Evolutionary conservation across 495 filamentous ascomycete species (phyloP).

Genomic region (Lichenothelia convexa): DNA sequence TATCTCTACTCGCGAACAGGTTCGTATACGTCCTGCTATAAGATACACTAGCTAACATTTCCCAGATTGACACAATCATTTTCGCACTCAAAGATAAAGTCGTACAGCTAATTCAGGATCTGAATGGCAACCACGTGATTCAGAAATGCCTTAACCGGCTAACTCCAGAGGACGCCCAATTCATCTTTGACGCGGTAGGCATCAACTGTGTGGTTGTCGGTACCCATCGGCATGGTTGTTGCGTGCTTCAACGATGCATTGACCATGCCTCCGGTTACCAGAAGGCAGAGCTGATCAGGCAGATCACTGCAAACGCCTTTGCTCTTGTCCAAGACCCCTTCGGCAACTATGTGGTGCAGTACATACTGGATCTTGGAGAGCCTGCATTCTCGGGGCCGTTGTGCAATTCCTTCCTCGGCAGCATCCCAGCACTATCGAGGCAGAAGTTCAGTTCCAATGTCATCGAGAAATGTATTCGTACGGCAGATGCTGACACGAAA

Average conservation of each 20-base stretch:
- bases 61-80: constrained; percentile 62
- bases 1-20: constrained; percentile 57
- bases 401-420: constrained; percentile 54
- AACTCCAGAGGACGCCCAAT: constrained; percentile 59
- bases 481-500: constrained; percentile 46
- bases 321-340: constrained; percentile 87
- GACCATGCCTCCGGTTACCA: constrained; percentile 85
- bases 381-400: constrained; percentile 66
- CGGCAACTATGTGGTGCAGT: constrained; percentile 96
- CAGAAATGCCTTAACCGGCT: constrained; percentile 97
- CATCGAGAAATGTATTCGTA: constrained; percentile 90
- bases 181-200: constrained; percentile 92
- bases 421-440: constrained; percentile 62
- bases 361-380: constrained; percentile 86
- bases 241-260: constrained; percentile 92
- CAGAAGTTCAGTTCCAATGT: constrained; percentile 99
- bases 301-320: constrained; percentile 69
- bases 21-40: constrained; percentile 1
- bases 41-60: constrained; percentile 4
- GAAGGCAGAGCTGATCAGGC: constrained; percentile 65
- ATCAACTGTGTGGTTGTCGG: constrained; percentile 72
- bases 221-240: constrained; percentile 95
- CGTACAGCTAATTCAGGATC: constrained; percentile 82
- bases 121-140: constrained; percentile 97
- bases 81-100: constrained; percentile 58